Evolutionary conservation across 1,284 basidiomycete genomes (phyloP).

Genomic region (Mycena citricolor): DNA sequence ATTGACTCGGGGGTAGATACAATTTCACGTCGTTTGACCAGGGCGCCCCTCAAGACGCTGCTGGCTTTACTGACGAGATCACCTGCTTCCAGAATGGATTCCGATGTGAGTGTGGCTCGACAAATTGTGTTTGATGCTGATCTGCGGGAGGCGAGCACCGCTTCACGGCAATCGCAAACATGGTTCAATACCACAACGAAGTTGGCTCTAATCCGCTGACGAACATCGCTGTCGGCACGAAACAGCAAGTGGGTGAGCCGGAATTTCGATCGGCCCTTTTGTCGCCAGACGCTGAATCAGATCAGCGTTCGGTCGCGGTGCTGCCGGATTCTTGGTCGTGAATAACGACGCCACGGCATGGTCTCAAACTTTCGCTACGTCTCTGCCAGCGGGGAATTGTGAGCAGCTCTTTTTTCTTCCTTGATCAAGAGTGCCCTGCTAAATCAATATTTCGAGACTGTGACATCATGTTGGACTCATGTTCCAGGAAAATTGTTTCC

Average conservation of each 20-base stretch:
- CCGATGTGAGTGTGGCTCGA: no score
- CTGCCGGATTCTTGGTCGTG: slow-evolving; percentile 60
- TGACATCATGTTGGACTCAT: slow-evolving; percentile 11
- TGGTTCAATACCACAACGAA: slow-evolving; percentile 16
- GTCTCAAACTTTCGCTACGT: slow-evolving; percentile 54
- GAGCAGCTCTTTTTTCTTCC: slow-evolving; percentile 9
- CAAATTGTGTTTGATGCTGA: no score
- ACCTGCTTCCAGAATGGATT: slow-evolving; percentile 12
- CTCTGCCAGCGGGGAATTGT: slow-evolving; percentile 51
- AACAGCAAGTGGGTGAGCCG: slow-evolving; percentile 18
- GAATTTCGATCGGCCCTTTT: neutral
- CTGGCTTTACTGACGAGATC: slow-evolving; percentile 7
- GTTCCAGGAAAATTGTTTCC: no score
- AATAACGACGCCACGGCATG: slow-evolving; percentile 59
- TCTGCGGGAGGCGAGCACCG: slow-evolving; percentile 19
- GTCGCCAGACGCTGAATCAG: slow-evolving; percentile 1
- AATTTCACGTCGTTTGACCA: slow-evolving; percentile 10
- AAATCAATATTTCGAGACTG: slow-evolving; percentile 16
- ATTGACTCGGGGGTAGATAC: neutral
- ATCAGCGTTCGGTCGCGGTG: slow-evolving; percentile 31
- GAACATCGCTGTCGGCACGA: slow-evolving; percentile 12
- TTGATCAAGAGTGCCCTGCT: slow-evolving; percentile 4
- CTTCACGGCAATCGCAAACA: slow-evolving; percentile 16
- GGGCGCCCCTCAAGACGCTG: slow-evolving; percentile 13
- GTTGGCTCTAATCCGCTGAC: slow-evolving; percentile 13